phyloP scores from a whole-genome alignment of 371 early-diverging fungal genomes.

The Mucor piriformis region DNA sequence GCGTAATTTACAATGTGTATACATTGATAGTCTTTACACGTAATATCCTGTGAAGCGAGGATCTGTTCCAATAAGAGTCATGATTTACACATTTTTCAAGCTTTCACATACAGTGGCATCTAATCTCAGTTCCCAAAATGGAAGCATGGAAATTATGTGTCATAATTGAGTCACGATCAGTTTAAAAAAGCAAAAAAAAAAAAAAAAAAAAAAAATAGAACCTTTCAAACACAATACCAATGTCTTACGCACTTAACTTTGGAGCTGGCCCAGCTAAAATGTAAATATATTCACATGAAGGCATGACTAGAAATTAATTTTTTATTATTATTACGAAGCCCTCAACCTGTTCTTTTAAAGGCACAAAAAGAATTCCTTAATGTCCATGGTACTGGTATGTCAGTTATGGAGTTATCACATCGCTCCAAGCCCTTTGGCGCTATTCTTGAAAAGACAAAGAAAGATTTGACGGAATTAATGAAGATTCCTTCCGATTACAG shows the following conservation, averaged over 20 bases:
- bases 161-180: too few species aligned
- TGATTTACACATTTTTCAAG: too few species aligned
- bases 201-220: too few species aligned
- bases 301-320: background rate
- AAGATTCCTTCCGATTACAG: constrained; percentile 87
- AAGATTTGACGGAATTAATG: constrained; percentile 69
- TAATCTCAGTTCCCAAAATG: too few species aligned
- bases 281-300: constrained; percentile 27
- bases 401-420: constrained; percentile 95
- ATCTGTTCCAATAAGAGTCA: too few species aligned
- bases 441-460: constrained; percentile 74
- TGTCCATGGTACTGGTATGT: constrained; percentile 83
- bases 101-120: too few species aligned
- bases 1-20: too few species aligned
- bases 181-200: too few species aligned
- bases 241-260: constrained; percentile 70
- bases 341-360: constrained; percentile 75
- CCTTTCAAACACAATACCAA: too few species aligned
- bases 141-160: too few species aligned
- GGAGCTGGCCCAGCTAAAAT: constrained; percentile 94
- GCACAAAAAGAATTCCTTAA: constrained; percentile 83
- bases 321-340: constrained; percentile 36
- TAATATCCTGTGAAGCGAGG: too few species aligned
- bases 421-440: constrained; percentile 82
- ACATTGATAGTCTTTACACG: too few species aligned